Percentiles rank a stretch among this genome's conserved stretches.
These are phyloP conservation scores for Ogataea nakhonphanomensis DNA, from an alignment of 805 yeast genomes.

Conservation along the genomic window DNA sequence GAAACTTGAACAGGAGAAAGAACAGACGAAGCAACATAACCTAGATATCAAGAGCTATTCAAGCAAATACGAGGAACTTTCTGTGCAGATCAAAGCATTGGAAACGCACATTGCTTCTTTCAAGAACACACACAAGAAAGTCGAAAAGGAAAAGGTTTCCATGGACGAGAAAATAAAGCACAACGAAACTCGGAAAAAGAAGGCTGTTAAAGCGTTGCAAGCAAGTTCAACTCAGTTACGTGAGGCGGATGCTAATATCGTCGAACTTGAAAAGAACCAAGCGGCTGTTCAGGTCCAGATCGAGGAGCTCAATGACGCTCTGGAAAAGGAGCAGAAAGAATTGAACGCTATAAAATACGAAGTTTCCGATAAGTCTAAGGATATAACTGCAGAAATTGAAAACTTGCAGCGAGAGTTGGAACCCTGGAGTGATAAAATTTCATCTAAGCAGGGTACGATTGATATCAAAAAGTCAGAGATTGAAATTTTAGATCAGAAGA, in stretches of 20 bases:
- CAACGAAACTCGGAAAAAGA: conserved; percentile 52
- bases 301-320: conserved; percentile 39
- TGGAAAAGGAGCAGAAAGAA: conserved; percentile 51
- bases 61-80: conserved; percentile 27
- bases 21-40: conserved; percentile 38
- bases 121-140: conserved; percentile 37
- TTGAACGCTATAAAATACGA: conserved; percentile 62
- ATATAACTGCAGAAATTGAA: conserved; percentile 62
- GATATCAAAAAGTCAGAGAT: conserved; percentile 64
- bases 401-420: conserved; percentile 60
- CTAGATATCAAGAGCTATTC: conserved; percentile 34
- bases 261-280: conserved; percentile 43
- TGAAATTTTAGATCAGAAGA: conserved; percentile 51
- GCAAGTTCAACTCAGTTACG: conserved; percentile 43
- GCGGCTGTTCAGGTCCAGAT: conserved; percentile 43
- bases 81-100: conserved; percentile 22
- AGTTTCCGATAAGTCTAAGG: conserved; percentile 71
- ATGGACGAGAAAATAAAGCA: conserved; percentile 76
- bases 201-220: conserved; percentile 52
- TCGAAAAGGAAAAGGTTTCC: conserved; percentile 60
- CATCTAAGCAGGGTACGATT: conserved; percentile 58
- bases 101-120: conserved; percentile 30
- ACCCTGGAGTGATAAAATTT: conserved; percentile 77
- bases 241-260: conserved; percentile 45
- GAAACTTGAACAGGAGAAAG: conserved; percentile 41